Percentiles rank a stretch among this genome's conserved stretches.
phyloP scores from a whole-genome alignment of 768 basidiomycete genomes.

The Saitozyma sp. region DNA sequence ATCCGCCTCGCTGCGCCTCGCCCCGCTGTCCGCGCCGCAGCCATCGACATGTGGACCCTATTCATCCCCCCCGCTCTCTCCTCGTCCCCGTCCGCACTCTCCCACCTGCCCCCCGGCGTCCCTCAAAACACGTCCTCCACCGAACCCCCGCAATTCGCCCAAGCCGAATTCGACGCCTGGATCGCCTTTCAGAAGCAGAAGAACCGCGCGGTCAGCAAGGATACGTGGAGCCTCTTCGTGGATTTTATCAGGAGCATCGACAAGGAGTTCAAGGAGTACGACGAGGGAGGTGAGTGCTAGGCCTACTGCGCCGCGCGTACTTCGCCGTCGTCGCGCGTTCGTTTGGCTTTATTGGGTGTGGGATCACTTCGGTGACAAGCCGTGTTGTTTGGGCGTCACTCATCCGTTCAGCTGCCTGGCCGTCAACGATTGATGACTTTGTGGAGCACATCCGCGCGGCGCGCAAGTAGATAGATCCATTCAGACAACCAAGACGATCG shows the following conservation, averaged over 20 bases:
- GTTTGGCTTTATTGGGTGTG: neutral
- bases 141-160: constrained; percentile 30
- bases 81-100: constrained; percentile 46
- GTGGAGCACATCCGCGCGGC: constrained; percentile 33
- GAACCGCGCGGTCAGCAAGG: constrained; percentile 49
- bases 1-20: neutral
- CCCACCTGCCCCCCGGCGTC: constrained; percentile 17
- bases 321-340: too few relatives aligned
- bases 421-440: constrained; percentile 53
- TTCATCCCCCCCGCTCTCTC: constrained; percentile 49
- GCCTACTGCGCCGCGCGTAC: too few relatives aligned
- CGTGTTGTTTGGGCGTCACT: too few relatives aligned
- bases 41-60: constrained; percentile 49
- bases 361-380: too few relatives aligned
- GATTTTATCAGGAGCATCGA: constrained; percentile 48
- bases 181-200: constrained; percentile 46
- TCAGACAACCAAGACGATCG: too few relatives aligned
- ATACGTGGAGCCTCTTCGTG: constrained; percentile 50
- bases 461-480: neutral
- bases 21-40: constrained; percentile 17
- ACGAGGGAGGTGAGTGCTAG: constrained; percentile 51
- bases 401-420: constrained; percentile 47
- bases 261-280: constrained; percentile 48
- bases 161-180: constrained; percentile 48
- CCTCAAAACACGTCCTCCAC: constrained; percentile 7